These are phyloP conservation scores for Obelidium mucronatum DNA, from an alignment of 192 early-diverging fungal genomes.

Conservation along the genomic window DNA sequence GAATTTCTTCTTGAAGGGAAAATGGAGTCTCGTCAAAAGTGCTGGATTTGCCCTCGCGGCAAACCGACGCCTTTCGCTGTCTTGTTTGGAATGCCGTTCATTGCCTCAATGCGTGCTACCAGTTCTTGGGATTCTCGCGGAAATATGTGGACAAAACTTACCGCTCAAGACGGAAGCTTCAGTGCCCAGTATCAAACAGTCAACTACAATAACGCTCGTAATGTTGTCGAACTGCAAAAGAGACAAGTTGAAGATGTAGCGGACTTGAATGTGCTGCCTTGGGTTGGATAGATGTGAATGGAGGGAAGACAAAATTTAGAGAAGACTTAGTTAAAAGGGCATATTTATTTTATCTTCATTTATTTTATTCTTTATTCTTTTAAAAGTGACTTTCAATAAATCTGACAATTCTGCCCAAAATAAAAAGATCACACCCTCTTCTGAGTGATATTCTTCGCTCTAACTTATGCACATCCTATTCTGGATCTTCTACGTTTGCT, in stretches of 20 bases:
- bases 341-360: too few species aligned
- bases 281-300: too few species aligned
- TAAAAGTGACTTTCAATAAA: too few species aligned
- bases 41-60: not conserved
- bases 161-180: not conserved
- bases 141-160: not conserved
- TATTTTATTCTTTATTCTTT: too few species aligned
- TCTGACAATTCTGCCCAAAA: too few species aligned
- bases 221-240: not conserved
- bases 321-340: too few species aligned
- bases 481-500: too few species aligned
- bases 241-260: not conserved
- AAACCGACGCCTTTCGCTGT: not conserved
- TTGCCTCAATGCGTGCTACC: not conserved
- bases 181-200: not conserved
- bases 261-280: not conserved
- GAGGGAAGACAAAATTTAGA: too few species aligned
- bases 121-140: not conserved
- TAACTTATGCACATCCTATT: too few species aligned
- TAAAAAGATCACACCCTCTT: too few species aligned
- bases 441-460: too few species aligned
- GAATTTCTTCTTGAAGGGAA: not conserved
- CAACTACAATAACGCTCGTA: not conserved
- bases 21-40: not conserved
- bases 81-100: not conserved